Percentiles rank a stretch among this genome's conserved stretches.
Conservation (phyloP, 2,329 filamentous ascomycete genomes). For the Fusarium miscanthi region DNA sequence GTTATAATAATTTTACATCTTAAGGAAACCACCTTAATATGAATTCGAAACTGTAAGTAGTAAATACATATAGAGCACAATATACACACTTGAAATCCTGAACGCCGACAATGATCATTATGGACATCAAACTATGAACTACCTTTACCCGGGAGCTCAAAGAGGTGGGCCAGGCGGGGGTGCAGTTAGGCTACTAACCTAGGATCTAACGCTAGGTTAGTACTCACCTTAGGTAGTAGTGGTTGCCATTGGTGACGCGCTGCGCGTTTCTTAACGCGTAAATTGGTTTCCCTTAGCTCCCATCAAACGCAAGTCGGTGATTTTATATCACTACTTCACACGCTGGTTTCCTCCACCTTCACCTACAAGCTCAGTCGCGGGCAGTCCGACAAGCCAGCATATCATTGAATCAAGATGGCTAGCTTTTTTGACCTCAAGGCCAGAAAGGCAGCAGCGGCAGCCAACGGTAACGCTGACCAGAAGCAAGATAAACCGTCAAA, state of each 20-base stretch:
- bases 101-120: neutral
- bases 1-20: too few relatives aligned
- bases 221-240: neutral
- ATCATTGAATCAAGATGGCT: conserved; percentile 66
- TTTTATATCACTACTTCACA: conserved; percentile 3
- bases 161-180: neutral
- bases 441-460: conserved; percentile 80
- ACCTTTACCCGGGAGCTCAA: conserved; percentile 7
- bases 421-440: conserved; percentile 98
- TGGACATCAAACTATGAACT: neutral
- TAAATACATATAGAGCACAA: neutral
- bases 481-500: conserved; percentile 73
- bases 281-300: conserved; percentile 45
- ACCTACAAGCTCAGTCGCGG: neutral
- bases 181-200: neutral
- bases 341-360: neutral
- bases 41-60: neutral
- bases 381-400: neutral
- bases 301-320: conserved; percentile 12
- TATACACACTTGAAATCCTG: neutral
- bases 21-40: too few relatives aligned
- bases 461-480: conserved; percentile 69
- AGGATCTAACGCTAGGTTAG: neutral
- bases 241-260: conserved; percentile 31
- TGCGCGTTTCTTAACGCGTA: conserved; percentile 44